A percentile compares a stretch with the other conserved stretches of the same genome.
phyloP scores from a whole-genome alignment of 2,329 filamentous ascomycete species.

The Knoxdaviesia proteae region DNA sequence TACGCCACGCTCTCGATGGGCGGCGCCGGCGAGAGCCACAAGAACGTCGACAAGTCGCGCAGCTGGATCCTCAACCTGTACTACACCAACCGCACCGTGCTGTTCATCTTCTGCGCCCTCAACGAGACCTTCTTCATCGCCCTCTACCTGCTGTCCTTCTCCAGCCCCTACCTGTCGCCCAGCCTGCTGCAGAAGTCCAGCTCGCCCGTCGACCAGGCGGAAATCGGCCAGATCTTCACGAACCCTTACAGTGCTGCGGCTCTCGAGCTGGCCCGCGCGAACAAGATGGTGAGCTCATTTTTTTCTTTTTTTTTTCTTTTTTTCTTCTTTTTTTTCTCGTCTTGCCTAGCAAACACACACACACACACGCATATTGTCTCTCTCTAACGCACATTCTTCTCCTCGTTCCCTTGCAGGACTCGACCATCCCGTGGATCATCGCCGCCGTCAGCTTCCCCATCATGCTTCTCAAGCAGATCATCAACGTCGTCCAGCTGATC shows the following conservation, averaged over 20 bases:
- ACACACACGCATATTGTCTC: no score
- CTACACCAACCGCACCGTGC: conserved; percentile 89
- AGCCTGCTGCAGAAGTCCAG: conserved; percentile 48
- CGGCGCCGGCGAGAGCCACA: conserved; percentile 64
- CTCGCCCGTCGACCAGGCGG: conserved; percentile 27
- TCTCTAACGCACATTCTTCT: no score
- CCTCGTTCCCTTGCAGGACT: conserved; percentile 20
- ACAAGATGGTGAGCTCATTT: not conserved
- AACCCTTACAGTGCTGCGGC: conserved; percentile 84
- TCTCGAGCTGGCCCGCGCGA: conserved; percentile 67
- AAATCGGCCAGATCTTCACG: conserved; percentile 57
- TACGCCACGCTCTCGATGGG: conserved; percentile 83
- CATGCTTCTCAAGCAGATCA: conserved; percentile 79
- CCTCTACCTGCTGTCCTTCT: conserved; percentile 93
- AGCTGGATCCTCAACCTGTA: conserved; percentile 87
- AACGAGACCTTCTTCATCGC: conserved; percentile 98
- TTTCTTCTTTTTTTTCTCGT: not conserved
- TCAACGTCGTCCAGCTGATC: conserved; percentile 85
- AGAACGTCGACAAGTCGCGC: conserved; percentile 63
- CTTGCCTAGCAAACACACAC: no score
- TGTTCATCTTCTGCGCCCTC: conserved; percentile 74
- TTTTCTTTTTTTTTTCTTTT: not conserved
- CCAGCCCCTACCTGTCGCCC: conserved; percentile 70
- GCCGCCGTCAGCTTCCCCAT: conserved; percentile 62
- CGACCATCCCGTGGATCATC: conserved; percentile 46